A percentile compares a stretch with the other conserved stretches of the same genome.
Conservation (phyloP, 2,329 filamentous ascomycete species). For the Arthroderma sp. region DNA sequence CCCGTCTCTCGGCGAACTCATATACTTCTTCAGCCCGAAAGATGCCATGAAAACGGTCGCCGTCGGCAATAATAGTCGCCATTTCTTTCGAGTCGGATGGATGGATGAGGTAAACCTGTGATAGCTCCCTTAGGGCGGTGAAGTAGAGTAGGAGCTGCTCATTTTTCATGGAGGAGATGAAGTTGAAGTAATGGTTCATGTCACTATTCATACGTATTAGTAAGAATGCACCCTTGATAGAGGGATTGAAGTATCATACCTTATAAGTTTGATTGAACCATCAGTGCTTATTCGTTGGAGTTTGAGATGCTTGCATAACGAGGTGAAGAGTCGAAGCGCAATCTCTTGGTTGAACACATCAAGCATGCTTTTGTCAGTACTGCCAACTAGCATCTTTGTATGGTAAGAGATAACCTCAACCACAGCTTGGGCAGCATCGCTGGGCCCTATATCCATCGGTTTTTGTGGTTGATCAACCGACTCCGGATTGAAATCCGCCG, state of each 20-base stretch:
- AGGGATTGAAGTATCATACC: slow-evolving; percentile 24
- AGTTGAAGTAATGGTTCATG: slow-evolving; percentile 86
- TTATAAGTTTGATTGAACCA: slow-evolving; percentile 81
- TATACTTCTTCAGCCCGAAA: slow-evolving; percentile 95
- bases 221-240: neutral
- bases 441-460: slow-evolving; percentile 48
- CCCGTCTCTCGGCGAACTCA: slow-evolving; percentile 84
- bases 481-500: slow-evolving; percentile 79
- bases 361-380: slow-evolving; percentile 93
- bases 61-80: slow-evolving; percentile 86
- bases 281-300: slow-evolving; percentile 82
- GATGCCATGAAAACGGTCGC: slow-evolving; percentile 76
- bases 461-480: slow-evolving; percentile 22
- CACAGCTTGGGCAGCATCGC: slow-evolving; percentile 62
- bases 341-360: slow-evolving; percentile 99
- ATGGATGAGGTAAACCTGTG: slow-evolving; percentile 90
- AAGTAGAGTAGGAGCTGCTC: slow-evolving; percentile 80
- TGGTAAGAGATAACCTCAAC: slow-evolving; percentile 78
- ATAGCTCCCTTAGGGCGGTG: slow-evolving; percentile 76
- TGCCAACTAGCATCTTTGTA: slow-evolving; percentile 83
- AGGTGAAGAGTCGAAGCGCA: slow-evolving; percentile 77
- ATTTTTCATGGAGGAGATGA: slow-evolving; percentile 70
- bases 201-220: slow-evolving; percentile 44
- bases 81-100: slow-evolving; percentile 81
- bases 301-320: slow-evolving; percentile 94